Base-by-base conservation (phyloP, 2,329 filamentous ascomycete species). In the Didymella keratinophila region DNA sequence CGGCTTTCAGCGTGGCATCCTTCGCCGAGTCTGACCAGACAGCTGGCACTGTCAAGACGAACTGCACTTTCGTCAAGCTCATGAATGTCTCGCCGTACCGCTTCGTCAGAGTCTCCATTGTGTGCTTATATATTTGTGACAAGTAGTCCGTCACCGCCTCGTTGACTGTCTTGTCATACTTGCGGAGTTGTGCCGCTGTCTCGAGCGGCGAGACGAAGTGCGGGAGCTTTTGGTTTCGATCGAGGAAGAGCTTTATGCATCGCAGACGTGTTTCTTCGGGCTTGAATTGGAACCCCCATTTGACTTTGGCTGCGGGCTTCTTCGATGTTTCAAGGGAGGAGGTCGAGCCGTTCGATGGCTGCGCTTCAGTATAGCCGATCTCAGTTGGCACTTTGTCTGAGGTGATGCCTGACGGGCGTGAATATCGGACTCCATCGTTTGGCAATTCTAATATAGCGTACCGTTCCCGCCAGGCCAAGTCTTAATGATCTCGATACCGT, bases 1-100 rank as follows among this genome's bases (percentile, higher is more conserved):
- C 91, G 6, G 91, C 91, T 71, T 90, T 86, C 47, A 93, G 77
- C 2, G 91, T 94, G 6, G 90, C 90, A 74, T 92, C 91, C 79
- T 93, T 94, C n/a, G 91, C 91, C 0, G 89, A 86, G 73, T 95
- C 91, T 23, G 87, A 91, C 91, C 91, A 95, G 8, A 94, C 90
- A 8, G 91, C 91, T 8, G 91, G 91, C 11, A 74, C 72, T 0
- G 91, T 94, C 54, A 95, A 81, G 47, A 94, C 89, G 67, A 91
- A 93, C 61, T 93, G 87, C 37, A 92, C 87, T 67, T 87, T 87
- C 5, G 90, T 93, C 8, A 85, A 86, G 7, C 85, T 84, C 87
- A 93, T 91, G 69, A 94, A 93, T 0, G 87, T 87, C 76, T 90
- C 88, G 67, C 91, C 91, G 71, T 93, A 93, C 45, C 90, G 82